Conservation (phyloP, 495 filamentous ascomycete species). For the Penicillium simplicissimum region DNA sequence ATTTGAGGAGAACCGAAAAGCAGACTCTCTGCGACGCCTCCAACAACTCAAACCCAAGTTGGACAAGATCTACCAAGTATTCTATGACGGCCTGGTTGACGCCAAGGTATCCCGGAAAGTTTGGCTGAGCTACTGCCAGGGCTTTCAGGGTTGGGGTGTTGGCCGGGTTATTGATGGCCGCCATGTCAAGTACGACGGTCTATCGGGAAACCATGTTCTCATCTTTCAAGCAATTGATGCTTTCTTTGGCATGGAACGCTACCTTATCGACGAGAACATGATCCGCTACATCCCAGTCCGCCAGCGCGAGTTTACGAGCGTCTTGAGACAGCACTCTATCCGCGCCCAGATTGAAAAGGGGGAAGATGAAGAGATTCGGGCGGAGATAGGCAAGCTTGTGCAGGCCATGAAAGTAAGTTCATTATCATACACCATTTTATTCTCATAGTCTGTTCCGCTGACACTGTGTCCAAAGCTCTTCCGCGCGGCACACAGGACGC, state of each 20-base stretch:
- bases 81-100: neutral
- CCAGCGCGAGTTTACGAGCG: neutral
- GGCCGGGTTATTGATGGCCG: neutral
- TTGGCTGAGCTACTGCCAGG: too few species aligned
- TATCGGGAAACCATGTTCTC: constrained; percentile 1
- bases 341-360: neutral
- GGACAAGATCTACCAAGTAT: neutral
- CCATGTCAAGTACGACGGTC: constrained; percentile 1
- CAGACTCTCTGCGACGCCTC: neutral
- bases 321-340: neutral
- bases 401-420: neutral
- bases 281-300: constrained; percentile 3
- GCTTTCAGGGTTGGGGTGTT: too few species aligned
- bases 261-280: constrained; percentile 1
- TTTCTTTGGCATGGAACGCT: neutral
- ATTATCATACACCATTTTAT: neutral
- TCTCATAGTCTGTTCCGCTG: too few species aligned
- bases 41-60: neutral
- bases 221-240: constrained; percentile 1
- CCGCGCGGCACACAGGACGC: constrained; percentile 36
- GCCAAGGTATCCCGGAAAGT: too few species aligned
- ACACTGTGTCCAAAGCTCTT: constrained; percentile 18
- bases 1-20: neutral
- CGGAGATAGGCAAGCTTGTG: too few species aligned
- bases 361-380: neutral